A percentile compares a stretch with the other conserved stretches of the same genome.
phyloP scores from a whole-genome alignment of 2,329 filamentous ascomycete genomes.

The Arthrobotrys conoides region DNA sequence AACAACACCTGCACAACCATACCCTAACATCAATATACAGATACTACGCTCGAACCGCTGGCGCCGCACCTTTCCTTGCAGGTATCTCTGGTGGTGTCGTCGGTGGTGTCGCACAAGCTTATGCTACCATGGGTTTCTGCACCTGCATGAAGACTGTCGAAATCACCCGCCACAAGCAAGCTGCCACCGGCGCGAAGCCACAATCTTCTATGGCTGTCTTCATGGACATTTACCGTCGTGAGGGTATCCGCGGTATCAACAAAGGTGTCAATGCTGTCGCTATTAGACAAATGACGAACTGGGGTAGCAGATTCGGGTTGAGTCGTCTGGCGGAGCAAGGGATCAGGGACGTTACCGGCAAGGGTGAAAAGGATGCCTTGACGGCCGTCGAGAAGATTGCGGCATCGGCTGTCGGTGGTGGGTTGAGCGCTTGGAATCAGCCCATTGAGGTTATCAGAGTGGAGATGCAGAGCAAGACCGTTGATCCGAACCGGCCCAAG shows the following conservation, averaged over 20 bases:
- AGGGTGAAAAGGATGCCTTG: conserved; percentile 84
- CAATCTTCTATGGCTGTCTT: conserved; percentile 95
- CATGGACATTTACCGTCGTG: conserved; percentile 94
- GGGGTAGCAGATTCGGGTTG: conserved; percentile 95
- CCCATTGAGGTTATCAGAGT: conserved; percentile 99
- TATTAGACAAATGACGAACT: conserved; percentile 99
- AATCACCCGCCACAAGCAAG: conserved; percentile 98
- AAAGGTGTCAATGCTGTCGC: conserved; percentile 98
- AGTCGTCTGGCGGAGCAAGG: conserved; percentile 90
- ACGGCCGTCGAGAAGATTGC: conserved; percentile 86
- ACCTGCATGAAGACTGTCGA: conserved; percentile 99
- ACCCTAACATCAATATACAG: conserved; percentile 51
- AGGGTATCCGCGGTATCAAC: conserved; percentile 97
- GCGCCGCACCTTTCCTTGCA: conserved; percentile 86
- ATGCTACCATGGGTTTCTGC: conserved; percentile 99
- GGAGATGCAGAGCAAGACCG: conserved; percentile 99
- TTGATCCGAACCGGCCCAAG: conserved; percentile 97
- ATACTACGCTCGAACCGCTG: conserved; percentile 86
- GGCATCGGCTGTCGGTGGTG: conserved; percentile 88
- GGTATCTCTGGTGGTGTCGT: conserved; percentile 93
- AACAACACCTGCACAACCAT: background rate
- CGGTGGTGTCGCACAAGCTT: conserved; percentile 96
- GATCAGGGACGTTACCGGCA: conserved; percentile 83
- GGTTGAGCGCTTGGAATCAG: conserved; percentile 98
- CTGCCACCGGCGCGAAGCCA: conserved; percentile 83